Base-by-base conservation (phyloP, 306 rosid species). In the Lathyrus tuberosus region DNA sequence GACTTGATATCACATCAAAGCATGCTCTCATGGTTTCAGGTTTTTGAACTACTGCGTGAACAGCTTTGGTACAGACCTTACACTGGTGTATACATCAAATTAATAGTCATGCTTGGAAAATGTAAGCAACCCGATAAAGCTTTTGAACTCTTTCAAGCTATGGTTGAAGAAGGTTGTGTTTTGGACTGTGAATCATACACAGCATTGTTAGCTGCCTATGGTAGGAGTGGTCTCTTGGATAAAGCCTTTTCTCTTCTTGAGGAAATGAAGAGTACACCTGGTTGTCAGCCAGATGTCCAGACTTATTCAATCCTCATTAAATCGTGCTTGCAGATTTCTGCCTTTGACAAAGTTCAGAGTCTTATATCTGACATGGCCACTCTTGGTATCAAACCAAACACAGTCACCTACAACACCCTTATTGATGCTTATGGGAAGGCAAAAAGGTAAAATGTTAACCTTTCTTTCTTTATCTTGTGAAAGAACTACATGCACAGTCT, bases 41-140 rank as follows among this genome's bases (percentile, higher is more conserved):
- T 88, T 83, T 90, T 94, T 78, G 96, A 85, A 62, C 80, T 90
- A 47, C 78, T 90, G 30, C 88, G 78, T n/a, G 90, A 94, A 81
- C 98, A 90, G 79, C 70, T 88, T 22, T 94, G 98, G 98, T 94
- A 90, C 78, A 86, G 80, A 65, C 96, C 97, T 54, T 71, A 84
- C 49, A 4, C 90, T 38, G 91, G 89, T 78, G 69, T 94, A 64
- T 94, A 88, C 80, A 76, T 88, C 51, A 94, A 88, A 84, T 79
- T 90, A 47, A 90, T 94, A 51, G 96, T 94, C 70, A 90, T 94
- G 95, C 97, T 93, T 78, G 97, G 98, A 56, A 93, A 90, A 81
- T 94, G 98, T 79, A 87, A 84, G 82, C 96, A 87, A 83, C 97
- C 96, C 15, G 87, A 85, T 75, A 94, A 88, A 67, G 98, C 96